These are phyloP conservation scores for Globisporangium barbulae DNA, from an alignment of 352 stramenopile species.

Conservation along the genomic window DNA sequence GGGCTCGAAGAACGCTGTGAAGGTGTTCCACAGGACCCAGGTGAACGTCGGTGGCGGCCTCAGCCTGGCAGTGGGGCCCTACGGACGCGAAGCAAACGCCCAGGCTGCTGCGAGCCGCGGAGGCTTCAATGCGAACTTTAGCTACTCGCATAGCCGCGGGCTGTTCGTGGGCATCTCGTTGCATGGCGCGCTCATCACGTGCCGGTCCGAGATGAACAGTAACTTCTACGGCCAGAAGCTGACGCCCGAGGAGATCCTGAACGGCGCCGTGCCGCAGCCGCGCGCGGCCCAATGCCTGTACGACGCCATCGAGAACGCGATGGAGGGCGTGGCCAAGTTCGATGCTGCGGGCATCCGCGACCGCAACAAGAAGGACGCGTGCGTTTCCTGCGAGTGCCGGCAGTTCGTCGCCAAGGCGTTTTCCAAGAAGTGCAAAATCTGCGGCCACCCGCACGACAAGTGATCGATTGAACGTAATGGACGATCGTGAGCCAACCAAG, in stretches of 20 bases:
- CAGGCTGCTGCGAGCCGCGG: constrained; percentile 76
- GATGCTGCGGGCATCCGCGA: constrained; percentile 31
- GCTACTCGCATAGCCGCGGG: constrained; percentile 91
- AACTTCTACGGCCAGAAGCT: constrained; percentile 93
- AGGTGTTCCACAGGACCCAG: constrained; percentile 87
- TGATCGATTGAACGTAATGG: constrained; percentile 1
- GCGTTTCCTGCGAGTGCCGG: constrained; percentile 50
- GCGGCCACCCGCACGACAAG: constrained; percentile 54
- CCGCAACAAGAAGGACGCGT: constrained; percentile 24
- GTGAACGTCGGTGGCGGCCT: constrained; percentile 92
- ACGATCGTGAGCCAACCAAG: too few relatives aligned
- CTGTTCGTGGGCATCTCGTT: constrained; percentile 93
- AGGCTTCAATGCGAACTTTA: constrained; percentile 91
- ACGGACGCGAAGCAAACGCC: constrained; percentile 79
- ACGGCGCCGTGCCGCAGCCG: constrained; percentile 47
- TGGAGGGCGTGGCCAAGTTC: constrained; percentile 64
- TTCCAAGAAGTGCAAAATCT: constrained; percentile 80
- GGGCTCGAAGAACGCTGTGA: constrained; percentile 89
- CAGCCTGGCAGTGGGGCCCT: constrained; percentile 87
- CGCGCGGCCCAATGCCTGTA: constrained; percentile 74
- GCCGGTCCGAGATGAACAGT: constrained; percentile 90
- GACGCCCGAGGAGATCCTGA: constrained; percentile 76
- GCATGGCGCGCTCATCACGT: constrained; percentile 90
- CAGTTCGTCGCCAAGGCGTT: constrained; percentile 63
- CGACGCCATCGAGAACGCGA: constrained; percentile 67